Evolutionary conservation across 2,329 filamentous ascomycete species (phyloP), one percentile per base, ranked within the genome.

Genomic region (Colletotrichum sublineola): DNA sequence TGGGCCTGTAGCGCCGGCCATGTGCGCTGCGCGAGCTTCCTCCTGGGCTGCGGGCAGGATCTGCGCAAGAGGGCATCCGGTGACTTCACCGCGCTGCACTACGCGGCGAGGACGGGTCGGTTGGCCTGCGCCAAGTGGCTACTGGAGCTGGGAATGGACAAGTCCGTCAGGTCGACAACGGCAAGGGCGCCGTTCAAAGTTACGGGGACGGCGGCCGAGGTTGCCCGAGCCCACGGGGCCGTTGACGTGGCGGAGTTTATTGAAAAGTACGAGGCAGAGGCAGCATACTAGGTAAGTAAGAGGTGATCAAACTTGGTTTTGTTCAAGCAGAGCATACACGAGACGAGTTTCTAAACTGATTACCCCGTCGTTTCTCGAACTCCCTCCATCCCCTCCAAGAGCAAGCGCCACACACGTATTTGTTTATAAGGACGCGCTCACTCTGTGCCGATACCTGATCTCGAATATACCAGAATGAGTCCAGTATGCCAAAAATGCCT

Each of bases 81-180:
- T 14, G 50, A 57, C 42, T 72, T n/a, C 24, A 72, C 69, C 12
- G 69, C 69, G 18, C 58, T 72, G 18, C 66, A 72, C 52, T 69
- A 71, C 44, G 66, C 66, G 33, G 55, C 56, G 18, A 40, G 20
- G 53, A 55, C 2, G 15, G 63, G 50, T 20, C 46, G 24, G n/a
- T 18, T 44, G 67, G 50, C 56, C 7, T 50, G 57, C 52, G 66
- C 63, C 20, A 55, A 53, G 64, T 56, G 65, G 62, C 46, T 75
- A 40, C 67, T 73, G 18, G 65, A 75, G 55, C 61, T 74, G 20
- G 70, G 74, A 0, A 56, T 67, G 18, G 62, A 73, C n/a, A 58
- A 60, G 57, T 44, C 9, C 20, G 31, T 63, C 57, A 56, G 2
- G 38, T n/a, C 68, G 42, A 71, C 66, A 6, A 48, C 36, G 24